These are phyloP conservation scores for Pyrus hybrid DNA, from an alignment of 331 rosid species.

Conservation along the genomic window DNA sequence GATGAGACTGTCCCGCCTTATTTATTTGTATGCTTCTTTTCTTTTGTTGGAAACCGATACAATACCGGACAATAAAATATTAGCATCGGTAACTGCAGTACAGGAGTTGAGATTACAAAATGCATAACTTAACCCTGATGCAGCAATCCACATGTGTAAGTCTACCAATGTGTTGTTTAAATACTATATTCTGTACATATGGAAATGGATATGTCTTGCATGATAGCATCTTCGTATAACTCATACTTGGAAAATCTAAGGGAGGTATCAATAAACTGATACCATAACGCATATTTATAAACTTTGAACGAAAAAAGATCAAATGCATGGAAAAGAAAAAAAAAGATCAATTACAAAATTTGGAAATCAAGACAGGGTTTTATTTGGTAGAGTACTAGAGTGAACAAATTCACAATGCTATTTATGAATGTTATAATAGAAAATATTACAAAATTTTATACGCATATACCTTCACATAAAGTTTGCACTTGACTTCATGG, in stretches of 20 bases:
- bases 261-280: neutral
- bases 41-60: neutral
- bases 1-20: neutral
- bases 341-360: neutral
- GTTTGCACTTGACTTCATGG: constrained; percentile 95
- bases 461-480: constrained; percentile 71
- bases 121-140: neutral
- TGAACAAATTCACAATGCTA: neutral
- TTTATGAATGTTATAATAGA: neutral
- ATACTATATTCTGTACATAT: neutral
- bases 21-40: neutral
- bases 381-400: neutral
- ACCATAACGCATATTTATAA: neutral
- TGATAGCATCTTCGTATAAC: neutral
- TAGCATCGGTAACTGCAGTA: neutral
- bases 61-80: neutral
- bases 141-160: neutral
- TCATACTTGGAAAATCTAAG: neutral
- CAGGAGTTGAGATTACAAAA: neutral
- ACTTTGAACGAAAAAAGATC: neutral
- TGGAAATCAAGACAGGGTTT: neutral
- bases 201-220: neutral
- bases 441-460: neutral
- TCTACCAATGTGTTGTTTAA: neutral
- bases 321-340: neutral